Evolutionary conservation across 495 filamentous ascomycete genomes (phyloP).

Genomic region (Penicillium odoratum): DNA sequence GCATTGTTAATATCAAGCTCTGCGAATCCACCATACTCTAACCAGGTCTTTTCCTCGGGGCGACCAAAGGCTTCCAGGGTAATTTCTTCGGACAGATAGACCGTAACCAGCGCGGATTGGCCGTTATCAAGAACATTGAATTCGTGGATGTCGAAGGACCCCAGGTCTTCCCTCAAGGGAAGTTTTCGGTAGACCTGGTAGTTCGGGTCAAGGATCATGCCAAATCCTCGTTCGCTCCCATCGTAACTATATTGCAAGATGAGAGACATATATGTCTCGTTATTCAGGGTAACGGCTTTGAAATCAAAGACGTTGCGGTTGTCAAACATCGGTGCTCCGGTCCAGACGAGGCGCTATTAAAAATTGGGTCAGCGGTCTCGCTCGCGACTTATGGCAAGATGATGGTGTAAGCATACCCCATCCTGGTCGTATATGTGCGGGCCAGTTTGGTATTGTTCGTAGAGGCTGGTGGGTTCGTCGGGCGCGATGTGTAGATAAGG

Average conservation of each 20-base stretch:
- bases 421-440: constrained; percentile 42
- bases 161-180: constrained; percentile 31
- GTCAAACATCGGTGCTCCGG: constrained; percentile 30
- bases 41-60: constrained; percentile 27
- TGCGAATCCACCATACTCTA: constrained; percentile 37
- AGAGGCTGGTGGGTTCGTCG: constrained; percentile 25
- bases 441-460: constrained; percentile 36
- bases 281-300: constrained; percentile 33
- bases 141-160: constrained; percentile 46
- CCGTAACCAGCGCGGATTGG: constrained; percentile 37
- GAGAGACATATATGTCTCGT: constrained; percentile 41
- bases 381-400: not conserved
- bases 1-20: constrained; percentile 46
- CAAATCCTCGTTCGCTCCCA: constrained; percentile 28
- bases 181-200: constrained; percentile 37
- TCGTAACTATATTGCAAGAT: constrained; percentile 38
- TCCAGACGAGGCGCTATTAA: constrained; percentile 36
- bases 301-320: constrained; percentile 41
- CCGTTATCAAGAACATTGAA: constrained; percentile 42
- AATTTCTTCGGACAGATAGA: constrained; percentile 44
- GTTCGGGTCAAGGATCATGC: constrained; percentile 30
- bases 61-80: constrained; percentile 40
- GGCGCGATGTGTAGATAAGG: constrained; percentile 31
- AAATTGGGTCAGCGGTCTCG: constrained; percentile 9
- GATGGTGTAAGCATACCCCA: constrained; percentile 28